phyloP scores from a whole-genome alignment of 108 stramenopile species.

The Pseudonitzschia multiseries region DNA sequence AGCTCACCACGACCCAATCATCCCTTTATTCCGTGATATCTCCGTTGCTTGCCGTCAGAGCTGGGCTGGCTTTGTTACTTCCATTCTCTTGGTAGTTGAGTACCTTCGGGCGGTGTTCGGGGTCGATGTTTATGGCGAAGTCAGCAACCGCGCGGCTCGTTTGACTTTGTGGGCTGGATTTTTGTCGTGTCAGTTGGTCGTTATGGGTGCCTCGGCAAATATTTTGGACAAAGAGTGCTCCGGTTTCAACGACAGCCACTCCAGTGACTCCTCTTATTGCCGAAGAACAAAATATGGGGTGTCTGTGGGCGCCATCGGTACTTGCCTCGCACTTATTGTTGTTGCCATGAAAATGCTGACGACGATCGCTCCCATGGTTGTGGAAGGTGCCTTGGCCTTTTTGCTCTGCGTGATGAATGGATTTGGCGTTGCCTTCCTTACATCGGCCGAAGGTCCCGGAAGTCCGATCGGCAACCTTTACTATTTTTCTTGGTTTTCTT shows the following conservation, averaged over 20 bases:
- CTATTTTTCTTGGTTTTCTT: conserved; percentile 73
- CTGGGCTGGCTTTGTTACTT: conserved; percentile 75
- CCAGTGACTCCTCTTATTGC: conserved; percentile 48
- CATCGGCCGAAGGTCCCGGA: conserved; percentile 67
- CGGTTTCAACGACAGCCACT: conserved; percentile 6
- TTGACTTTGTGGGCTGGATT: conserved; percentile 65
- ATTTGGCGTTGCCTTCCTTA: conserved; percentile 52
- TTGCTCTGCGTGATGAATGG: conserved; percentile 55
- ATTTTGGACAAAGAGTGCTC: conserved; percentile 71
- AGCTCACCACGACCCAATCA: background rate
- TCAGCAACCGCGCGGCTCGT: conserved; percentile 55
- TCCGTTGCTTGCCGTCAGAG: conserved; percentile 11
- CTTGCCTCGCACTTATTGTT: conserved; percentile 44
- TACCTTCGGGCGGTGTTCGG: conserved; percentile 63
- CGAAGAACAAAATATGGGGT: conserved; percentile 70
- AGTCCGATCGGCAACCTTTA: conserved; percentile 76
- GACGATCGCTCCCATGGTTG: conserved; percentile 51
- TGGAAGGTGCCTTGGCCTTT: conserved; percentile 55
- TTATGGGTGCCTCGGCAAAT: conserved; percentile 74
- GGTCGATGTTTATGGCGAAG: conserved; percentile 66
- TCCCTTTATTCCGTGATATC: background rate
- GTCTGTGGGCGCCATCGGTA: conserved; percentile 57
- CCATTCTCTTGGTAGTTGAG: conserved; percentile 51
- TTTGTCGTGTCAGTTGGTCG: conserved; percentile 63
- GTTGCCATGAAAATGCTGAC: conserved; percentile 72